Base-by-base conservation (phyloP, 441 rosid species). In the Rhodomyrtus psidioides region DNA sequence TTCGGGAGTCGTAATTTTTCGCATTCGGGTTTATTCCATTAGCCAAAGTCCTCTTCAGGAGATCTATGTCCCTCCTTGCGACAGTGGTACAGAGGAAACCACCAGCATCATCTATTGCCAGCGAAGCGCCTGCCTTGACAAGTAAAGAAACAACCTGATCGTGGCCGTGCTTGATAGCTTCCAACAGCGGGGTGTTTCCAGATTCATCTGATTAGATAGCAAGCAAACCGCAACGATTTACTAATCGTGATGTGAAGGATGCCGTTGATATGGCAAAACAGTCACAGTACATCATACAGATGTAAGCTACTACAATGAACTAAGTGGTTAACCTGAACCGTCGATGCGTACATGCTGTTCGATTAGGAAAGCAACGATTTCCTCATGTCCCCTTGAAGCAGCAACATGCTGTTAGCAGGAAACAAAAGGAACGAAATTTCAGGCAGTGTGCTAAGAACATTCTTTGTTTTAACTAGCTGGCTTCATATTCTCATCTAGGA, bases 111-210 rank as follows among this genome's bases (percentile, higher is more conserved):
- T 95, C 95, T 83, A 96, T 55, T 82, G 89, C 85, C 90, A 96
- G 90, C 12, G 91, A 90, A 83, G 99, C 99, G 65, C 99, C 99
- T 91, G 93, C 94, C 85, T 90, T 85, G 53, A 90, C 90, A 79
- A 97, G 97, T 59, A 96, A 87, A 84, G 93, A 86, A 74, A 94
- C 92, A 81, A 96, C 89, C 86, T 88, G 90, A 56, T 95, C 96
- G 6, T 95, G 92, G 53, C 97, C 98, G 82, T 91, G 91, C 89
- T 91, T 97, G 87, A 95, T 91, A 42, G 99, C 98, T 90, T 97
- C 99, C 65, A 96, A 88, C 85, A 96, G 92, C 57, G 99, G 96
- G 4, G 98, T 92, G 83, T 93, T 94, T 86, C 99, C 98, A 82
- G 95, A 96, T 86, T 95, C 94, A 91, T 97, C 99, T 97, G 26